These are phyloP conservation scores for Athelia sp. DNA, from an alignment of 1,284 basidiomycete genomes.

Conservation along the genomic window DNA sequence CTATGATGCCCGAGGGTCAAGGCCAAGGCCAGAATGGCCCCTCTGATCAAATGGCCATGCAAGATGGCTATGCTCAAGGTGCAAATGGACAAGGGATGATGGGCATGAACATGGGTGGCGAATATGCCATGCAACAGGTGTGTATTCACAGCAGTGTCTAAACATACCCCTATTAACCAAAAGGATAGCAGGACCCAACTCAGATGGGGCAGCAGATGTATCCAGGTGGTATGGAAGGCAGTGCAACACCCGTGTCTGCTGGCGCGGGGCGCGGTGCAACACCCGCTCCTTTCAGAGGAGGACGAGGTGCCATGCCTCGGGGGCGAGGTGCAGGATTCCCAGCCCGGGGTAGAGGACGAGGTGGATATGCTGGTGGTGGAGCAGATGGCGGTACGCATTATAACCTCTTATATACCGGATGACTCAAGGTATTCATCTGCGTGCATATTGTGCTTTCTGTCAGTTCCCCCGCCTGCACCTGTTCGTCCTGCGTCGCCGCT, in stretches of 20 bases:
- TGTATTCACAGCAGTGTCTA: neutral
- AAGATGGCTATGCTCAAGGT: constrained; percentile 32
- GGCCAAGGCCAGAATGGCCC: constrained; percentile 26
- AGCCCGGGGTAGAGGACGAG: constrained; percentile 45
- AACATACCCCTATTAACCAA: neutral
- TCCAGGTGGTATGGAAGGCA: constrained; percentile 43
- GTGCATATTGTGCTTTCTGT: constrained; percentile 4
- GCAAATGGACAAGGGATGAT: constrained; percentile 37
- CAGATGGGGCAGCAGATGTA: constrained; percentile 48
- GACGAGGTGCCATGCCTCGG: constrained; percentile 33
- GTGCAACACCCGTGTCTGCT: constrained; percentile 35
- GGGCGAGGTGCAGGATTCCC: constrained; percentile 41
- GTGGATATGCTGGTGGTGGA: constrained; percentile 33
- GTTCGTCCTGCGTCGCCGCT: constrained; percentile 73
- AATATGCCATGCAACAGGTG: constrained; percentile 56
- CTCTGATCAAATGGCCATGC: constrained; percentile 35
- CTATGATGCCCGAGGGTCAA: constrained; percentile 37
- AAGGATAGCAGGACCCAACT: constrained; percentile 22
- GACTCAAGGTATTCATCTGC: neutral
- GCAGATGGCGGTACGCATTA: constrained; percentile 34
- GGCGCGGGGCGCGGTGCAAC: constrained; percentile 10
- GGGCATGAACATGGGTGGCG: constrained; percentile 51
- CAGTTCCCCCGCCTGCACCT: constrained; percentile 42
- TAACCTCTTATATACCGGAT: constrained; percentile 8
- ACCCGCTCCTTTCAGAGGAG: constrained; percentile 24